Conservation (phyloP, 2,329 filamentous ascomycete species). For the Fusarium sarcochroum region DNA sequence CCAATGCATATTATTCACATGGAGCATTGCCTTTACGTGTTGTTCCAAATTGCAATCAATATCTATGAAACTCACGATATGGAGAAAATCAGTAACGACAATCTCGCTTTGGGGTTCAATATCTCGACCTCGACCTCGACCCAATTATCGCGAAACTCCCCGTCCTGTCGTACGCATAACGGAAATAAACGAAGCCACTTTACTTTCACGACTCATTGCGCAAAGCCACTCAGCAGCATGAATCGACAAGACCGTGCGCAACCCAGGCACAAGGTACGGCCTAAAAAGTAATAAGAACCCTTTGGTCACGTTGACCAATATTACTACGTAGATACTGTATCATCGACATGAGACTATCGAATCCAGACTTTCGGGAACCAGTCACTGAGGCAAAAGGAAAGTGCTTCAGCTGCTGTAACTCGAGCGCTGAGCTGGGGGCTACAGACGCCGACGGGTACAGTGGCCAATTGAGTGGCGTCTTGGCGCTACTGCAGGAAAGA, state of each 20-base stretch:
- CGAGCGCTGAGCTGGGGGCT: no score
- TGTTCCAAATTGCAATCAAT: no score
- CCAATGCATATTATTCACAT: no score
- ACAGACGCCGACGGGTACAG: not conserved
- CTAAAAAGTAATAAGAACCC: no score
- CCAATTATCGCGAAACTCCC: not conserved
- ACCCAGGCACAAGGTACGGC: not conserved
- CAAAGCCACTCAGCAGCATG: no score
- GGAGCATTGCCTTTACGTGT: no score
- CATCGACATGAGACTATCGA: slow-evolving; percentile 14
- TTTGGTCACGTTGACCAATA: not conserved
- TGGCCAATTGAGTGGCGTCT: slow-evolving; percentile 19
- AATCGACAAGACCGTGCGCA: not conserved
- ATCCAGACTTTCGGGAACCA: slow-evolving; percentile 9
- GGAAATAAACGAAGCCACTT: not conserved
- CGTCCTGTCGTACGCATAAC: no score
- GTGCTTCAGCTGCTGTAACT: no score
- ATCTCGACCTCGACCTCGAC: not conserved
- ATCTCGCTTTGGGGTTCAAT: no score
- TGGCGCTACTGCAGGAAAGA: slow-evolving; percentile 12
- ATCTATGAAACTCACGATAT: no score
- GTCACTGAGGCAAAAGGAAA: not conserved
- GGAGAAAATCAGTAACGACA: no score
- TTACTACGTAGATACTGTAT: slow-evolving; percentile 7
- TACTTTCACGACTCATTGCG: not conserved